phyloP scores from a whole-genome alignment of 2,329 filamentous ascomycete genomes.

The Aureobasidium sp. region DNA sequence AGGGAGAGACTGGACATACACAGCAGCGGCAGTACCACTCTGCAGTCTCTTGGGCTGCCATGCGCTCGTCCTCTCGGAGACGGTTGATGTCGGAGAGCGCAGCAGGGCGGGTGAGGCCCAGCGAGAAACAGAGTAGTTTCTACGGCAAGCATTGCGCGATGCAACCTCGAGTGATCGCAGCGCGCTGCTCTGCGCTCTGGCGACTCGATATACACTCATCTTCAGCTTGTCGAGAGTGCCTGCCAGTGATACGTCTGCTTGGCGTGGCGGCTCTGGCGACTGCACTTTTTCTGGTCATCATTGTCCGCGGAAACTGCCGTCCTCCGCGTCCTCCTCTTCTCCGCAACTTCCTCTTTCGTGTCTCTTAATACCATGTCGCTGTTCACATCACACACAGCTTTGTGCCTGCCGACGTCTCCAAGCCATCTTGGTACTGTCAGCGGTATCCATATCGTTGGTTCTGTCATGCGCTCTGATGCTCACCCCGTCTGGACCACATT shows the following conservation, averaged over 20 bases:
- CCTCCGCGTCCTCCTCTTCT: background rate
- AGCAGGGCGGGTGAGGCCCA: slow-evolving; percentile 18
- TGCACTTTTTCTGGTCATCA: slow-evolving; percentile 14
- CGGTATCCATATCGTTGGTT: no score
- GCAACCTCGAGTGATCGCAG: slow-evolving; percentile 20
- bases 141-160: slow-evolving; percentile 13
- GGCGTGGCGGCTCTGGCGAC: slow-evolving; percentile 9
- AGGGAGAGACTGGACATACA: slow-evolving; percentile 19
- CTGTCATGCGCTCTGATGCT: no score
- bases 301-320: background rate
- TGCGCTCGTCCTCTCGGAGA: slow-evolving; percentile 12
- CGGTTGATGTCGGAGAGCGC: background rate
- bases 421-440: no score
- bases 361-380: no score
- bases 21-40: slow-evolving; percentile 24
- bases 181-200: slow-evolving; percentile 18
- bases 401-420: no score
- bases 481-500: no score
- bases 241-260: background rate
- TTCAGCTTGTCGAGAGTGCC: slow-evolving; percentile 17
- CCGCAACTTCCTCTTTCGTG: background rate
- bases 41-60: slow-evolving; percentile 23
- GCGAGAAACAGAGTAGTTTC: slow-evolving; percentile 13
- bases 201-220: slow-evolving; percentile 20
- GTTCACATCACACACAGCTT: no score